Base-by-base conservation (phyloP, 257 asterid genomes). In the Solanum paucissectum region DNA sequence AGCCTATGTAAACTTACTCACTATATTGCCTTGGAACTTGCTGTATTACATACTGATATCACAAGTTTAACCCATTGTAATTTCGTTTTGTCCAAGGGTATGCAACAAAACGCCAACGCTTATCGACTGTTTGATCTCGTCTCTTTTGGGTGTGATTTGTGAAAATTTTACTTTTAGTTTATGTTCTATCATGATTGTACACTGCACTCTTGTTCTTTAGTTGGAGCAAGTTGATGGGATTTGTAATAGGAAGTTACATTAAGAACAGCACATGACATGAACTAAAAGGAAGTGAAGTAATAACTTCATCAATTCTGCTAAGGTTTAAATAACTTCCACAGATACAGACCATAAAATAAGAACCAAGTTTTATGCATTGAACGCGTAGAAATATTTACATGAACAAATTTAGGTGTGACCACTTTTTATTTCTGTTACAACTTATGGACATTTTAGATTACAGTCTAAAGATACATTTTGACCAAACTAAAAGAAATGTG, bases 381-480 rank as follows among this genome's bases (percentile, higher is more conserved):
- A 1, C 23, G 0, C 16, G 62, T 52, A 52, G 62, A 0, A 2
- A 18, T 5, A 52, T 6, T 52, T 52, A 52, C 9, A 16, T 14
- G 6, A 52, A 42, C 46, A 42, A 42, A 52, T 42, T 42, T 42
- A 42, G 49, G 49, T 42, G 49, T 40, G 4, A 64, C 8, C 69
- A 60, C 33, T 66, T 27, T 0, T 71, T 32, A 32, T 71, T 18
- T 73, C 16, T 73, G 4, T 74, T 36, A 11, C 14, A 36, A 36
- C 1, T 36, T 11, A 5, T 1, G 32, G 25, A 37, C 3, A 40
- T 1, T 37, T 9, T 37, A 36, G 5, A 74, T 0, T 0, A 34
- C 0, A 1, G 16, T 3, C 21, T 12, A 5, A 12, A 38, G 0
- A 3, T 12, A 7, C 4, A 4, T 38, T 38, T n/a, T 4, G 34